These are phyloP conservation scores for Parietichytrium sp. DNA, from an alignment of 108 stramenopile species.

Conservation along the genomic window DNA sequence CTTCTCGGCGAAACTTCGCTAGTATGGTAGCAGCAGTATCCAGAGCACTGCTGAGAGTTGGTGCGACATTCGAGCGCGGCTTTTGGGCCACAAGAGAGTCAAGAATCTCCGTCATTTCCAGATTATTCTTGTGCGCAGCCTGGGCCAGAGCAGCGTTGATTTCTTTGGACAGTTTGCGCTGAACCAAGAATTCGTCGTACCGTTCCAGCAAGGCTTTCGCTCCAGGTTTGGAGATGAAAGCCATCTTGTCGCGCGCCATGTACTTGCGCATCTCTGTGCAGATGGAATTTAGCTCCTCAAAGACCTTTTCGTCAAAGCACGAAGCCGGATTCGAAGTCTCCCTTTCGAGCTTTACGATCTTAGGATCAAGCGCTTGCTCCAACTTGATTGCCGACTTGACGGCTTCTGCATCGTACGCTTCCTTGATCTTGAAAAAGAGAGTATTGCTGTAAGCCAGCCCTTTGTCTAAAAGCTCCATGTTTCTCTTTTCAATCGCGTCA, in stretches of 20 bases:
- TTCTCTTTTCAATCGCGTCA: not conserved
- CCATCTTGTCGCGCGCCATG: not conserved
- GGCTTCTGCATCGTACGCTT: slow-evolving; percentile 33
- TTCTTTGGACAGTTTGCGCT: not conserved
- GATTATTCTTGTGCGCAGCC: not conserved
- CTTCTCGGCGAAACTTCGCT: not conserved
- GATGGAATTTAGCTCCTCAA: not conserved
- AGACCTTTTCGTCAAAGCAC: slow-evolving; percentile 23
- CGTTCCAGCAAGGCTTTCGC: not conserved
- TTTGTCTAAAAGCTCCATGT: not conserved
- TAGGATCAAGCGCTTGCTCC: not conserved
- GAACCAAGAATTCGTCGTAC: not conserved
- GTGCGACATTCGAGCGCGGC: too few species aligned
- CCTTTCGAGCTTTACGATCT: not conserved
- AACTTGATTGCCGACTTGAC: slow-evolving; percentile 5
- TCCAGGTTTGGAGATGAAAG: not conserved
- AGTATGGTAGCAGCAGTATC: not conserved
- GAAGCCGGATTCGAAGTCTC: not conserved
- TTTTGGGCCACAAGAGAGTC: not conserved
- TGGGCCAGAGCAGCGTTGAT: not conserved
- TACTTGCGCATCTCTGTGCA: slow-evolving; percentile 13
- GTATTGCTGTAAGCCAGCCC: not conserved
- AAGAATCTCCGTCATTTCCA: not conserved
- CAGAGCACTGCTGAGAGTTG: not conserved
- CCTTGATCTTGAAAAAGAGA: slow-evolving; percentile 24